phyloP scores from a whole-genome alignment of 2,329 filamentous ascomycete genomes.

The Cadophora sp. region DNA sequence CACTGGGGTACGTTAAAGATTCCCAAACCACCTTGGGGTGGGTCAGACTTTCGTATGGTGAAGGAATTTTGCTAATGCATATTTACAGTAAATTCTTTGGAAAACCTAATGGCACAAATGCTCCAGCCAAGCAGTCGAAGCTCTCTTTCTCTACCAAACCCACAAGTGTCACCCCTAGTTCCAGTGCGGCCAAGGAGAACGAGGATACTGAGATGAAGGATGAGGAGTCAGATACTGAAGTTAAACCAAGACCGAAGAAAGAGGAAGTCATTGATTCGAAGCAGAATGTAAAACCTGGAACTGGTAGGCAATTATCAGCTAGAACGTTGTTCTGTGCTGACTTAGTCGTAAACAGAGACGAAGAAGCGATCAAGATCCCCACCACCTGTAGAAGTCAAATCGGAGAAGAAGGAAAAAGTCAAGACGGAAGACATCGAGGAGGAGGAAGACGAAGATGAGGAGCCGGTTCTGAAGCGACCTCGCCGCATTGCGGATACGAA shows the following conservation, averaged over 20 bases:
- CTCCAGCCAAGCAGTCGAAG: slow-evolving; percentile 77
- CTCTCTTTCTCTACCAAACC: slow-evolving; percentile 74
- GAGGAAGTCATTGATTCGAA: slow-evolving; percentile 40
- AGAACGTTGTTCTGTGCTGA: background rate
- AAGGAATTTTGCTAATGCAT: slow-evolving; percentile 28
- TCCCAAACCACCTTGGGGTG: slow-evolving; percentile 79
- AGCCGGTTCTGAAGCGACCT: slow-evolving; percentile 65
- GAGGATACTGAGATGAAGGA: slow-evolving; percentile 41
- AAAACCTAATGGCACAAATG: slow-evolving; percentile 60
- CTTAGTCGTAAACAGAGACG: slow-evolving; percentile 27
- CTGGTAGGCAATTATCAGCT: slow-evolving; percentile 16
- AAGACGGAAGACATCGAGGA: slow-evolving; percentile 41
- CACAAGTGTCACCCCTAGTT: slow-evolving; percentile 40
- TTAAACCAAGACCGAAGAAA: slow-evolving; percentile 38
- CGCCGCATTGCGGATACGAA: slow-evolving; percentile 45
- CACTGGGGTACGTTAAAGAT: slow-evolving; percentile 84
- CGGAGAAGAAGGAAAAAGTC: slow-evolving; percentile 39
- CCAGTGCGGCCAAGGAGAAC: slow-evolving; percentile 32
- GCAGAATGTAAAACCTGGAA: slow-evolving; percentile 33
- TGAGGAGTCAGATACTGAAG: slow-evolving; percentile 33
- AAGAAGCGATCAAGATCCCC: slow-evolving; percentile 42
- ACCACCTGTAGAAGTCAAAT: slow-evolving; percentile 34
- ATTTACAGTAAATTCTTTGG: slow-evolving; percentile 82
- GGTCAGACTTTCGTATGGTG: slow-evolving; percentile 39
- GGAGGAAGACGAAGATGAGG: slow-evolving; percentile 60